Conservation (phyloP, 2,329 filamentous ascomycete species). For the Whalleya microplaca region DNA sequence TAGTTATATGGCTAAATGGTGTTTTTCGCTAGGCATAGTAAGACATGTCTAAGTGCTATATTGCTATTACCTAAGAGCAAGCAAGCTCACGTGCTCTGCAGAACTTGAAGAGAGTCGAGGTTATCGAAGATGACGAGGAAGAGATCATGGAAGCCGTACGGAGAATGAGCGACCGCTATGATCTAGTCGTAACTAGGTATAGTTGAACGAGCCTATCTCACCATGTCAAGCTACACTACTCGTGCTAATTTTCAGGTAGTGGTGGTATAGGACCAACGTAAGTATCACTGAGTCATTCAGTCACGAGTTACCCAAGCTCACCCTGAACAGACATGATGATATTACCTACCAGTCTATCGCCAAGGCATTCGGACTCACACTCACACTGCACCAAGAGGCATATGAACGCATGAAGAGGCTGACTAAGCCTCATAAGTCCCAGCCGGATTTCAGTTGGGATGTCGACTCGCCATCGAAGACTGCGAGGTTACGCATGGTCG, state of each 20-base stretch:
- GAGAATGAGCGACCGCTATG: slow-evolving; percentile 87
- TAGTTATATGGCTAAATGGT: slow-evolving; percentile 66
- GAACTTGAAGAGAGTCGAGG: slow-evolving; percentile 83
- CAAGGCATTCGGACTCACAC: slow-evolving; percentile 78
- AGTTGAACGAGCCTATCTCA: slow-evolving; percentile 1
- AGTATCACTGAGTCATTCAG: slow-evolving; percentile 37
- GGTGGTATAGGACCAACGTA: slow-evolving; percentile 96
- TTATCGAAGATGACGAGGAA: slow-evolving; percentile 87
- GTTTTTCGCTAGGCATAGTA: slow-evolving; percentile 65
- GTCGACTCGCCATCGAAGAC: slow-evolving; percentile 75
- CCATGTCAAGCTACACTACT: neutral
- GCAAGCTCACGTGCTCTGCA: slow-evolving; percentile 35
- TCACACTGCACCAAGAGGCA: slow-evolving; percentile 77
- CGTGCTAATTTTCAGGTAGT: slow-evolving; percentile 43
- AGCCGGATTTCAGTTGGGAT: slow-evolving; percentile 83
- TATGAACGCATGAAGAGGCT: slow-evolving; percentile 83
- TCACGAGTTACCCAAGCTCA: slow-evolving; percentile 21
- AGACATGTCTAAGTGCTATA: slow-evolving; percentile 18
- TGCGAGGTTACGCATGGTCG: slow-evolving; percentile 89
- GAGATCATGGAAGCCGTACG: slow-evolving; percentile 88
- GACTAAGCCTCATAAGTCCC: slow-evolving; percentile 71
- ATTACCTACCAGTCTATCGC: slow-evolving; percentile 96
- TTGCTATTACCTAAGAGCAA: neutral
- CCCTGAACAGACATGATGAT: slow-evolving; percentile 77
- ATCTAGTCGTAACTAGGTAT: slow-evolving; percentile 87